Base-by-base conservation (phyloP, 2,329 filamentous ascomycete genomes). In the Neofusicoccum sp. region DNA sequence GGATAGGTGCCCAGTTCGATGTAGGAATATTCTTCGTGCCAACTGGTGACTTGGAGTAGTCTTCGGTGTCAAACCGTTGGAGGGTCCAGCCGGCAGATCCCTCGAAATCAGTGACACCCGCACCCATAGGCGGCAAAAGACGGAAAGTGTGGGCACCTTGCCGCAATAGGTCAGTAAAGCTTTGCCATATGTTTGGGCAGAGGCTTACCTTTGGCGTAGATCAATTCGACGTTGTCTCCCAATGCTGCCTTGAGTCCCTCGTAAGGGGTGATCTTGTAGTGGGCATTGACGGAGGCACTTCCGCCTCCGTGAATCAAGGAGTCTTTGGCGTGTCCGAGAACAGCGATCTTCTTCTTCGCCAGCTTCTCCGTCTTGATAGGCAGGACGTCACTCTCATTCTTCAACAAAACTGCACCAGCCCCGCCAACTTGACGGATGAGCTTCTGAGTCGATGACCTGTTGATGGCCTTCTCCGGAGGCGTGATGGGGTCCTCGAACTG, bases 281-380 rank as follows among this genome's bases (percentile, higher is more conserved):
- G 89, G 0, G 87, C 85, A 68, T 88, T 88, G 53, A 89, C 74
- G 63, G 84, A 87, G n/a, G 87, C 86, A 67, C 86, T 89, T 56
- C 87, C 86, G 41, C 86, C 86, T 49, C 87, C 86, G 12, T 84
- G 84, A n/a, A 84, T 86, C 64, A 89, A 87, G 0, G 86, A 83
- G 60, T 85, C 78, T 68, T 88, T 87, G n/a, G 85, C 86, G 63
- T 89, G 89, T 0, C 86, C 86, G 51, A 89, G 88, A 62, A 89
- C 79, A 3, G 86, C 86, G 60, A 89, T 80, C 69, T 81, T 87
- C 51, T 43, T 54, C 28, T 54, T 54, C 26, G 26, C 12, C 36
- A 54, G n/a, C 14, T 43, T 54, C 60, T 80, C 80, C 12, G 80
- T 81, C 30, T 77, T 78, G 61, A 89, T 81, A 0, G 86, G 86